Evolutionary conservation across 192 early-diverging fungal genomes (phyloP).

Genomic region (Coemansia sp.): DNA sequence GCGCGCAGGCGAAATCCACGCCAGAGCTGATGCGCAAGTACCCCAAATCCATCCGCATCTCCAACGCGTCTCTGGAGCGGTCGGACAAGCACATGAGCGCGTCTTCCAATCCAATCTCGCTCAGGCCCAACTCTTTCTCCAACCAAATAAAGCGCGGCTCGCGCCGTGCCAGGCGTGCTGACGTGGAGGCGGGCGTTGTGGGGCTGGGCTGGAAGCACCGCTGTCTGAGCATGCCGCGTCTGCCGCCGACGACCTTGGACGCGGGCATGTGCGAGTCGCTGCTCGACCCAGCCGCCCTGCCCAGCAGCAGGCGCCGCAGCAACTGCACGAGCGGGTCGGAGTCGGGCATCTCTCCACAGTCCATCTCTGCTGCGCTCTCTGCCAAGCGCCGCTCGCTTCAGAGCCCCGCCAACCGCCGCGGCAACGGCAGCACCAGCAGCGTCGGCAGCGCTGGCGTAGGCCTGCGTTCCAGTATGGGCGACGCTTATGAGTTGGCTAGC

Average conservation of each 20-base stretch:
- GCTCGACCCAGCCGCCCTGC: constrained; percentile 16
- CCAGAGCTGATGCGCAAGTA: constrained; percentile 45
- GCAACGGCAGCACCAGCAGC: background rate
- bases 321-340: background rate
- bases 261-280: constrained; percentile 39
- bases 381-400: constrained; percentile 26
- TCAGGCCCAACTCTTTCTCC: constrained; percentile 40
- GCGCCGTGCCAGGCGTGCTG: background rate
- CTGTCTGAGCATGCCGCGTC: constrained; percentile 45
- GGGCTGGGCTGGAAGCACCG: constrained; percentile 17
- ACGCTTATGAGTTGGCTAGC: constrained; percentile 7
- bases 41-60: constrained; percentile 15
- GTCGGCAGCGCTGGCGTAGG: background rate
- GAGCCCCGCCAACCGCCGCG: background rate
- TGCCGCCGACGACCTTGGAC: constrained; percentile 42
- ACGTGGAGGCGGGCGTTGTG: background rate
- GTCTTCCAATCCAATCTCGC: constrained; percentile 22
- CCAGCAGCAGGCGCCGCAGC: background rate
- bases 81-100: constrained; percentile 11
- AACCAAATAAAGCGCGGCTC: background rate
- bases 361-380: constrained; percentile 11
- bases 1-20: constrained; percentile 46
- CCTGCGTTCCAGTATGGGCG: constrained; percentile 3
- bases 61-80: constrained; percentile 8
- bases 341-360: constrained; percentile 8